These are phyloP conservation scores for Coemansia sp. DNA, from an alignment of 192 early-diverging fungal genomes.

Conservation along the genomic window DNA sequence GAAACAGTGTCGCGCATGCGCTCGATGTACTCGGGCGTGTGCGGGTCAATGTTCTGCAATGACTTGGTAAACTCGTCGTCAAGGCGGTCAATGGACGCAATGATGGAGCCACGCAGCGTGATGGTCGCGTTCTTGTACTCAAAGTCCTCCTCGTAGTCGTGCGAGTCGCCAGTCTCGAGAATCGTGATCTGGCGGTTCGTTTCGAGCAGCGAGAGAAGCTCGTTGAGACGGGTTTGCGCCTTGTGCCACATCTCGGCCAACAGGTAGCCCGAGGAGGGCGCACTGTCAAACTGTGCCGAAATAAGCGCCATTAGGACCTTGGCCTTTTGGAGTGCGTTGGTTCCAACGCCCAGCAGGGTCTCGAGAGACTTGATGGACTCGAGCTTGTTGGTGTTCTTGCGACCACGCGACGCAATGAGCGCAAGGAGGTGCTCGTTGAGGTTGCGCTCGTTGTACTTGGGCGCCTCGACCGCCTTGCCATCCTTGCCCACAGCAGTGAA, in stretches of 20 bases:
- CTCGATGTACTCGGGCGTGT: slow-evolving; percentile 93
- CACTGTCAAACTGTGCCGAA: slow-evolving; percentile 85
- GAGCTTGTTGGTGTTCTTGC: slow-evolving; percentile 89
- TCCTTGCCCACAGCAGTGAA: slow-evolving; percentile 69
- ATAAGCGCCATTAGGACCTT: slow-evolving; percentile 83
- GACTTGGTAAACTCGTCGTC: slow-evolving; percentile 98
- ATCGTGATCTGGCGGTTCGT: slow-evolving; percentile 66
- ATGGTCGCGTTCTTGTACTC: slow-evolving; percentile 62
- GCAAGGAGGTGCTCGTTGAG: slow-evolving; percentile 82
- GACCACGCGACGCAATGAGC: slow-evolving; percentile 80
- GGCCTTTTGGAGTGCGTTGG: slow-evolving; percentile 73
- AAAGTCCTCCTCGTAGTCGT: slow-evolving; percentile 35
- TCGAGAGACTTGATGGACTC: slow-evolving; percentile 70
- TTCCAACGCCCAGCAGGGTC: slow-evolving; percentile 59
- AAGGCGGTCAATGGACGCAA: slow-evolving; percentile 85
- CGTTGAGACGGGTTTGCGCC: slow-evolving; percentile 68
- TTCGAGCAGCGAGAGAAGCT: slow-evolving; percentile 76
- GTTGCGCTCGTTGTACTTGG: slow-evolving; percentile 65
- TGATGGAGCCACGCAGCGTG: slow-evolving; percentile 77
- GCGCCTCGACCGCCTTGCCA: slow-evolving; percentile 59
- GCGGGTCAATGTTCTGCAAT: slow-evolving; percentile 94
- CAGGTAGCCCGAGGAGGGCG: slow-evolving; percentile 67
- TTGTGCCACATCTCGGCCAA: slow-evolving; percentile 77
- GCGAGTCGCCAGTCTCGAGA: slow-evolving; percentile 58
- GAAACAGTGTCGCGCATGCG: slow-evolving; percentile 87